phyloP scores from a whole-genome alignment of 768 basidiomycete species.

The Naganishia onofrii region DNA sequence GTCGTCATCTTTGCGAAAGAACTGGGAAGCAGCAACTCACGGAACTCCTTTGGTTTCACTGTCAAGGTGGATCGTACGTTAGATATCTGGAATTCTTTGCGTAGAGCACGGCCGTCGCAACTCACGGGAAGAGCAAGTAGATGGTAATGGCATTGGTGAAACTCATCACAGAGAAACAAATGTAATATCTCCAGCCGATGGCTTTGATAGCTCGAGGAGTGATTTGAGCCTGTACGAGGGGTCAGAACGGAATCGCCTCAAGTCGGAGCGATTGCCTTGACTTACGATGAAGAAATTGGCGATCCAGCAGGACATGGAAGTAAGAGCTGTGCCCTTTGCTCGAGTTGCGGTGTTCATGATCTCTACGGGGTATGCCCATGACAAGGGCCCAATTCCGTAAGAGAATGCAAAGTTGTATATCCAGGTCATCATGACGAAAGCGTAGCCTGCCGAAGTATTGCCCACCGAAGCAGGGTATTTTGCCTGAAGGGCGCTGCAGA shows the following conservation, averaged over 20 bases:
- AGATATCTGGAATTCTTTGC: not conserved
- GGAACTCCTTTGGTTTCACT: slow-evolving; percentile 19
- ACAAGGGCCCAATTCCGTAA: slow-evolving; percentile 27
- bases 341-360: slow-evolving; percentile 33
- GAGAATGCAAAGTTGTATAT: slow-evolving; percentile 32
- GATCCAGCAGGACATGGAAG: slow-evolving; percentile 32
- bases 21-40: not conserved
- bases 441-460: slow-evolving; percentile 27
- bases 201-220: slow-evolving; percentile 31
- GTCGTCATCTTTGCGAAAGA: not conserved
- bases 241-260: not conserved
- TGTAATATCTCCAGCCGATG: slow-evolving; percentile 39
- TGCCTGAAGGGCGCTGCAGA: slow-evolving; percentile 27
- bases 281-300: slow-evolving; percentile 29
- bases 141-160: slow-evolving; percentile 33
- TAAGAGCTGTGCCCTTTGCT: slow-evolving; percentile 30
- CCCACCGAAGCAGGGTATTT: slow-evolving; percentile 26
- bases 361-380: slow-evolving; percentile 28
- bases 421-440: slow-evolving; percentile 33
- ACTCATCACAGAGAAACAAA: slow-evolving; percentile 35
- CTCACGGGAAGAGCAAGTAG: slow-evolving; percentile 34
- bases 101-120: not conserved
- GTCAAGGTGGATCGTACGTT: not conserved
- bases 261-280: not conserved
- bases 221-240: slow-evolving; percentile 26